Evolutionary conservation across 75 land plant species (phyloP), one percentile per base, ranked within the genome.

Genomic region (Selaginella tamariscina): DNA sequence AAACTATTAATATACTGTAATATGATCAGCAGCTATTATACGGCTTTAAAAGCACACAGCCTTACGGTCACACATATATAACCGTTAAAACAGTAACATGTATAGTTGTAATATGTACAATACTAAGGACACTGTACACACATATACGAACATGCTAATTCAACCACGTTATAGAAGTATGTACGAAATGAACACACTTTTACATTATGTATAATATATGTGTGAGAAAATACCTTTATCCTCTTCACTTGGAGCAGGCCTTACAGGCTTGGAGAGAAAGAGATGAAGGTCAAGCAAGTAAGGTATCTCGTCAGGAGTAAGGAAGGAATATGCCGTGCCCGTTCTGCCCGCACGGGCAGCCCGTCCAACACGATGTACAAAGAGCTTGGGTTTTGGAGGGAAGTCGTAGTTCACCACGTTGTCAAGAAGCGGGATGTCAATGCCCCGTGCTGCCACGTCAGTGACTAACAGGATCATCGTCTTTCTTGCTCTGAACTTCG

Each of bases 391-490:
- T 70, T 88, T 91, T 18, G 99, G 86, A 32, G 97, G 99, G 30
- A 95, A 95, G 64, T 91, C 99, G 73, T 80, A 91, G 54, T 95
- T 95, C n/a, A 95, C 71, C 2, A 95, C 99, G 81, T 95, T 95
- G 79, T 95, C 99, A 33, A 95, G 84, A 55, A 95, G 74, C 0
- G 99, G 99, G 55, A 95, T 95, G 70, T 95, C 99, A 65, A 91
- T 83, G 23, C 99, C 99, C 63, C 99, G 80, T 2, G 99, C 99
- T 55, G 99, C 97, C 56, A 95, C 86, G 77, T 95, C 97, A 1
- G 99, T 95, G 60, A 95, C 99, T 55, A 95, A 76, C 0, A 91
- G 71, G 18, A 91, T 49, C 97, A 87, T 95, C 1, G 97, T 90
- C 70, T 82, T 95, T 71, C 97, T 78, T 24, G 93, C 75, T 57